Percentiles rank a stretch among this genome's conserved stretches.
Conservation (phyloP, 1,284 basidiomycete genomes). For the Ceratobasidium sp. region DNA sequence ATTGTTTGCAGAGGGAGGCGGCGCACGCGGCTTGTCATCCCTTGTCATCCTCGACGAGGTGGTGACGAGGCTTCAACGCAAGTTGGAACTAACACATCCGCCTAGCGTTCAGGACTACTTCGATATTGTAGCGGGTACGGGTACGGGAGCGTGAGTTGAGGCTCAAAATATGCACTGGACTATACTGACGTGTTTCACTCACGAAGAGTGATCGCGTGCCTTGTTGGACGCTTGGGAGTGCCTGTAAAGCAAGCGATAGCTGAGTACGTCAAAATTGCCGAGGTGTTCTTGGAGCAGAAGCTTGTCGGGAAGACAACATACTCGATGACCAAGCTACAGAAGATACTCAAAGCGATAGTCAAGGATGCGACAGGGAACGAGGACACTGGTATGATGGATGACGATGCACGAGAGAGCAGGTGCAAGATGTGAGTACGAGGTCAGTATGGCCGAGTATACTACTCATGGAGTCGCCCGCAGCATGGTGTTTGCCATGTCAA, state of each 20-base stretch:
- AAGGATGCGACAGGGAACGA: neutral
- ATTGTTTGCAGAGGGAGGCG: too few relatives aligned
- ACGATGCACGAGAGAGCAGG: neutral
- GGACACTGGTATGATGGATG: neutral
- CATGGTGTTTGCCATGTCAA: too few relatives aligned
- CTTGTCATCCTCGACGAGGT: too few relatives aligned
- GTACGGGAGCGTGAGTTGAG: too few relatives aligned
- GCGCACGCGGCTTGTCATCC: too few relatives aligned
- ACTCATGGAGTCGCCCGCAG: too few relatives aligned
- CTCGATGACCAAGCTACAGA: neutral
- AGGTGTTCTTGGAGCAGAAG: neutral
- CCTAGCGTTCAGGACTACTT: too few relatives aligned
- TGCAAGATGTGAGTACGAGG: slow-evolving; percentile 6
- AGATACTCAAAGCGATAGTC: neutral
- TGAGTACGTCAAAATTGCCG: neutral
- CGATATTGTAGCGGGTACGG: too few relatives aligned
- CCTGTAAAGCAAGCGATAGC: neutral
- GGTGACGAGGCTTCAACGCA: too few relatives aligned
- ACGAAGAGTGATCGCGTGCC: neutral
- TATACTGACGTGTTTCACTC: neutral
- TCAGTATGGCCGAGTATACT: too few relatives aligned
- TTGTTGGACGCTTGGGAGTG: neutral
- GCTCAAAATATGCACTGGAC: too few relatives aligned
- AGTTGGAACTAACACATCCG: too few relatives aligned
- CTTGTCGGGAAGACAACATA: neutral